Conservation (phyloP, 805 yeast species). For the Ogataea polymorpha region DNA sequence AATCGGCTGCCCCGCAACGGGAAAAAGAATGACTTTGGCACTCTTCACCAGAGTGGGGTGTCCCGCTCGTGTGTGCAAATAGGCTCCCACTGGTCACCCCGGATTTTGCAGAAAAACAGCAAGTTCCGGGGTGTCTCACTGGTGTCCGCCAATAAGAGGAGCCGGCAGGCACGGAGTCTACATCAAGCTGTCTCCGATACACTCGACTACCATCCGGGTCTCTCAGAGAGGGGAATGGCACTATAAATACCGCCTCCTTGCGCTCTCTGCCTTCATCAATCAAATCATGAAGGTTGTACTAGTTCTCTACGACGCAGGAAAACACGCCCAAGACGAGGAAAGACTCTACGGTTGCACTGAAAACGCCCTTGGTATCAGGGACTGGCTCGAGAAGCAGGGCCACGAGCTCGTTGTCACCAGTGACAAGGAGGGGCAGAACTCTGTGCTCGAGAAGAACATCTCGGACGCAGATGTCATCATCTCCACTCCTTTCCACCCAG, state of each 20-base stretch:
- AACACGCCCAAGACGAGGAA: constrained; percentile 58
- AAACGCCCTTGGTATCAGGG: constrained; percentile 69
- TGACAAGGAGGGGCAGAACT: constrained; percentile 61
- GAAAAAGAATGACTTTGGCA: constrained; percentile 2
- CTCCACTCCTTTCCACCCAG: constrained; percentile 84
- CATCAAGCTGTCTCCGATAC: neutral
- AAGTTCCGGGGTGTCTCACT: constrained; percentile 13
- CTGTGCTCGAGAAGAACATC: constrained; percentile 61
- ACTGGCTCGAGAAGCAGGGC: constrained; percentile 63
- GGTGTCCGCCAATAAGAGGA: constrained; percentile 13
- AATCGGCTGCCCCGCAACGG: constrained; percentile 1
- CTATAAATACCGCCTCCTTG: constrained; percentile 3
- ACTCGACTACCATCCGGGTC: neutral
- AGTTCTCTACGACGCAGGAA: constrained; percentile 56
- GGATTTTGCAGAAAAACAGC: constrained; percentile 11
- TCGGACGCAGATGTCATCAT: constrained; percentile 73
- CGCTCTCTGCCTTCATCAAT: neutral
- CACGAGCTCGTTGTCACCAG: constrained; percentile 64
- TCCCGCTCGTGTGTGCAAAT: constrained; percentile 16
- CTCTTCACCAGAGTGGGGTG: constrained; percentile 5
- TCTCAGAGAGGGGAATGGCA: constrained; percentile 7
- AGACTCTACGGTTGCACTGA: constrained; percentile 67
- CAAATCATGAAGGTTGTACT: constrained; percentile 43
- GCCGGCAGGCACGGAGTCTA: constrained; percentile 18
- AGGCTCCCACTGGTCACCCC: constrained; percentile 19